Percentiles rank a stretch among this genome's conserved stretches.
Conservation (phyloP, 2,329 filamentous ascomycete genomes). For the Cyphellophora attinorum region DNA sequence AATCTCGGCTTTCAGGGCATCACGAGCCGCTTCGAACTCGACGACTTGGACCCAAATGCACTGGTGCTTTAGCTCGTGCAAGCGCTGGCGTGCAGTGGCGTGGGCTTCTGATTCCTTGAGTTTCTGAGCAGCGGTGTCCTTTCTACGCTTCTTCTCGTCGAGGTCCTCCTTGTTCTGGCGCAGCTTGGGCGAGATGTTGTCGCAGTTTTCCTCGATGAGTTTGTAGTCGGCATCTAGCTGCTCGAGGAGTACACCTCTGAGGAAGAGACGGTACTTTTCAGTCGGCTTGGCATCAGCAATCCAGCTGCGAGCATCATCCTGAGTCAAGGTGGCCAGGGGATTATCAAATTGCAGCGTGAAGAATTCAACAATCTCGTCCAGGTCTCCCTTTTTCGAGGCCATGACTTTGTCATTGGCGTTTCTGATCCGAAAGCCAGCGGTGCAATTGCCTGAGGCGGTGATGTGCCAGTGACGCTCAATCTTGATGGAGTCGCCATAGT, state of each 20-base stretch:
- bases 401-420: conserved; percentile 55
- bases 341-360: conserved; percentile 94
- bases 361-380: conserved; percentile 89
- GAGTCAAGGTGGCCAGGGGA: conserved; percentile 87
- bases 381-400: conserved; percentile 73
- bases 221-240: conserved; percentile 86
- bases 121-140: conserved; percentile 54
- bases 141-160: conserved; percentile 42
- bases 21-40: conserved; percentile 53
- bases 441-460: conserved; percentile 51
- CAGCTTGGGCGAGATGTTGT: conserved; percentile 56
- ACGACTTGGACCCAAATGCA: conserved; percentile 82
- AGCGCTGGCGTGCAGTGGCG: conserved; percentile 52
- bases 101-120: conserved; percentile 58
- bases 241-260: conserved; percentile 88
- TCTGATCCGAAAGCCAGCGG: conserved; percentile 74
- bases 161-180: conserved; percentile 41
- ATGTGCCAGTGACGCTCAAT: conserved; percentile 84
- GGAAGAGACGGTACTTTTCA: conserved; percentile 93
- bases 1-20: conserved; percentile 22
- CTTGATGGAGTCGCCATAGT: conserved; percentile 76
- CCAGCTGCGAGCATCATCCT: conserved; percentile 91
- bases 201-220: conserved; percentile 67
- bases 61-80: conserved; percentile 53
- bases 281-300: conserved; percentile 71